Conservation (phyloP, 2,329 filamentous ascomycete species). For the Alternaria tenuissima region DNA sequence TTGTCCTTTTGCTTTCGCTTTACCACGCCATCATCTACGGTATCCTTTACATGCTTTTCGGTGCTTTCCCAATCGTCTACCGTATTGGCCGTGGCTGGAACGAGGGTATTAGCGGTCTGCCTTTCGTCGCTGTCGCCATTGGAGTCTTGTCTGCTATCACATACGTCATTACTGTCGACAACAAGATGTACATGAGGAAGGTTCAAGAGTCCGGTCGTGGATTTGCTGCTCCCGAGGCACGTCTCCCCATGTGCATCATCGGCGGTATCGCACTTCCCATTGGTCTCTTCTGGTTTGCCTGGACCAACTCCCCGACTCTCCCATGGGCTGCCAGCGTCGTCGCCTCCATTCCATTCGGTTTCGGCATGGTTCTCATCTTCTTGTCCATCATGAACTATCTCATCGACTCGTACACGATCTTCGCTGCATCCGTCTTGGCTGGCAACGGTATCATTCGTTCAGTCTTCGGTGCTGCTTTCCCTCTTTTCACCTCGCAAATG, state of each 20-base stretch:
- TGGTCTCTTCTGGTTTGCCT: constrained; percentile 55
- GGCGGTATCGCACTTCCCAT: constrained; percentile 68
- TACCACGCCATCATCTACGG: constrained; percentile 67
- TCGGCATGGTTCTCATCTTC: constrained; percentile 72
- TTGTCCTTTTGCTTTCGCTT: constrained; percentile 69
- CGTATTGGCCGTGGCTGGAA: constrained; percentile 55
- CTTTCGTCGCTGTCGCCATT: constrained; percentile 73
- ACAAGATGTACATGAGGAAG: constrained; percentile 48
- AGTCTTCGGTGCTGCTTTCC: constrained; percentile 79
- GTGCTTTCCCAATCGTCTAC: constrained; percentile 68
- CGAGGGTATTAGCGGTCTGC: constrained; percentile 47
- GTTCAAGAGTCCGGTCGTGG: constrained; percentile 59
- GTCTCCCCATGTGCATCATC: constrained; percentile 68
- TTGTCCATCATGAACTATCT: constrained; percentile 58
- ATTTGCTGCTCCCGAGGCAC: constrained; percentile 70
- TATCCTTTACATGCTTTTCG: constrained; percentile 60
- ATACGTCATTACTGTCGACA: constrained; percentile 56
- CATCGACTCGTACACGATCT: constrained; percentile 69
- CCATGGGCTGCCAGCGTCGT: constrained; percentile 66
- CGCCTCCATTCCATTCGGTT: constrained; percentile 63
- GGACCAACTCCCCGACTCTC: constrained; percentile 58
- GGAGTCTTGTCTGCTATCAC: constrained; percentile 69
- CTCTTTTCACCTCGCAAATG: constrained; percentile 77
- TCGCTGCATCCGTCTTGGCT: constrained; percentile 77
- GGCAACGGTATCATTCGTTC: constrained; percentile 83